These are phyloP conservation scores for Podospora pseudocomata DNA, from an alignment of 495 filamentous ascomycete species.

Conservation along the genomic window DNA sequence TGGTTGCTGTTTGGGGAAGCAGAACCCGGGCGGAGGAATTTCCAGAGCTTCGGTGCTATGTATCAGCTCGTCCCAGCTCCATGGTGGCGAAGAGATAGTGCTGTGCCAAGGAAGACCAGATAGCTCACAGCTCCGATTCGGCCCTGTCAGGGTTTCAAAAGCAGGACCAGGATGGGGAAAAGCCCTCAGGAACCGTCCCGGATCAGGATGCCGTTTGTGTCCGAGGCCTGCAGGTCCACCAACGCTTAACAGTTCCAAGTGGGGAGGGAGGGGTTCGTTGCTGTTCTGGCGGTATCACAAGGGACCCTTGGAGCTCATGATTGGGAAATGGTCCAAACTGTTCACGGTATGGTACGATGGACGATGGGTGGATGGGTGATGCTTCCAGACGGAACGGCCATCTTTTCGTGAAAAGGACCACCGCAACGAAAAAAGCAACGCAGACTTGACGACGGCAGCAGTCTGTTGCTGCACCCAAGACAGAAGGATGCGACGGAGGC, in stretches of 20 bases:
- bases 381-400: not conserved
- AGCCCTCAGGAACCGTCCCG: slow-evolving; percentile 11
- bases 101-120: slow-evolving; percentile 7
- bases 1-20: not conserved
- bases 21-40: not conserved
- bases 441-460: not conserved
- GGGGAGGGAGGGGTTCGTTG: slow-evolving; percentile 10
- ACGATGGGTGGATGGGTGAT: not conserved
- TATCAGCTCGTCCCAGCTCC: slow-evolving; percentile 6
- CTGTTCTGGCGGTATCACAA: slow-evolving; percentile 6
- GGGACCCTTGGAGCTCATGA: not conserved
- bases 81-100: slow-evolving; percentile 17
- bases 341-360: not conserved
- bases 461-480: not conserved
- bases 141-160: slow-evolving; percentile 15
- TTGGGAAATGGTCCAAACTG: slow-evolving; percentile 7
- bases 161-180: slow-evolving; percentile 8
- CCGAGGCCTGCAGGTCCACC: slow-evolving; percentile 17
- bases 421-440: not conserved
- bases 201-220: slow-evolving; percentile 20
- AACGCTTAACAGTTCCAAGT: slow-evolving; percentile 10
- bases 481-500: slow-evolving; percentile 15
- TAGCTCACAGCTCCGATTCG: slow-evolving; percentile 11
- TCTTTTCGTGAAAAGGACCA: not conserved
- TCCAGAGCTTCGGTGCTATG: not conserved